Base-by-base conservation (phyloP, 352 stramenopile species). In the Nannochloropsis limnetica region DNA sequence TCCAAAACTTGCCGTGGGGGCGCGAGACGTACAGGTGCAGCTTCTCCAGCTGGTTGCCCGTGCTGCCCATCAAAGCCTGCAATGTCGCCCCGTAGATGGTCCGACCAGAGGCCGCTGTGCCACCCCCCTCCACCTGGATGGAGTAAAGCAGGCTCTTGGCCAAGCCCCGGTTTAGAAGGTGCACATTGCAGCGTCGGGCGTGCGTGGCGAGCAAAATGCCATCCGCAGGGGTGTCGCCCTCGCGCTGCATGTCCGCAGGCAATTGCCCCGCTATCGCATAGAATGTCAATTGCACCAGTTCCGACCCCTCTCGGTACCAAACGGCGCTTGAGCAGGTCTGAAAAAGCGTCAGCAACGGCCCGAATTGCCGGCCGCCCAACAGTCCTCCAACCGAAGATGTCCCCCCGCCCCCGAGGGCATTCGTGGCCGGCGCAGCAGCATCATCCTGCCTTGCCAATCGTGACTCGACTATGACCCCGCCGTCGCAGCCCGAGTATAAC, bases 201-300 rank as follows among this genome's bases (percentile, higher is more conserved):
- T 74, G 61, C n/a, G n/a, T 74, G 61, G 61, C 61, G n/a, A 74
- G 61, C 61, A 74, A 74, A 1, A 74, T 74, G n/a, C 11, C 61
- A 74, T 74, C 61, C 9, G 61, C 61, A 8, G 61, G 61, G 61
- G 22, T 74, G 61, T 74, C 61, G 61, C 61, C 61, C 61, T 25
- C 61, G n/a, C 61, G 61, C 61, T 74, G 61, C 61, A 74, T 74
- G 61, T 29, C 61, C 25, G 61, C n/a, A 29, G 61, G 61, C 25
- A 74, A 74, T 22, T 8, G 61, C 25, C 61, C 61, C 61, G 61
- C 25, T 74, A 74, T 15, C n/a, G 61, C 61, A 74, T 31, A 29
- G 25, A 74, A 74, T 27, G 25, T 74, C 61, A 74, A 74, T 29
- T 74, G 61, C 61, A 74, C 61, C n/a, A 29, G n/a, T 31, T 74